Conservation (phyloP, 2,329 filamentous ascomycete species). For the Penicillium glabrum region DNA sequence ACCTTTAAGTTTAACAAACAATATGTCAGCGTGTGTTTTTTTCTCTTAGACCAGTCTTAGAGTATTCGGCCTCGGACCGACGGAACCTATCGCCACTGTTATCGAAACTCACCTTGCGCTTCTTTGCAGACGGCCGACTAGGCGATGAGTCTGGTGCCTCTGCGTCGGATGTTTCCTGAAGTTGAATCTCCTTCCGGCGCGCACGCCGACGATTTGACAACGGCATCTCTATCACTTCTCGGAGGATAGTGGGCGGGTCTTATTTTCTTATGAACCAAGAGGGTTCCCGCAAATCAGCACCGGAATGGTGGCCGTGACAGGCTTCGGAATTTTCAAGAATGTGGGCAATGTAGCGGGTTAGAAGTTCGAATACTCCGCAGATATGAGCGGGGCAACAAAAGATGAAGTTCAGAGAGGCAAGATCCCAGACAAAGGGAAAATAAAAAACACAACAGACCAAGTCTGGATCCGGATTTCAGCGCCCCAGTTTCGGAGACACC, state of each 20-base stretch:
- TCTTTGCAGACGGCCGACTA: slow-evolving; percentile 47
- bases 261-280: background rate
- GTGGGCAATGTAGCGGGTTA: slow-evolving; percentile 1
- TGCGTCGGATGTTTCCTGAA: slow-evolving; percentile 46
- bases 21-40: slow-evolving; percentile 8
- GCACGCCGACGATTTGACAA: slow-evolving; percentile 45
- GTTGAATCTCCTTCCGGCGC: slow-evolving; percentile 46
- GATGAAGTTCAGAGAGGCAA: background rate
- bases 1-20: slow-evolving; percentile 23
- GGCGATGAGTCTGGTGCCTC: slow-evolving; percentile 50
- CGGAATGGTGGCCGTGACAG: background rate
- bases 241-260: background rate
- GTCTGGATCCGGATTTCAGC: slow-evolving; percentile 25
- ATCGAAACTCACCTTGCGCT: slow-evolving; percentile 45
- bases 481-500: slow-evolving; percentile 23
- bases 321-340: slow-evolving; percentile 6
- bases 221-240: slow-evolving; percentile 33
- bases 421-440: slow-evolving; percentile 17
- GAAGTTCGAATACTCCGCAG: slow-evolving; percentile 8
- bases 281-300: background rate
- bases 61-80: slow-evolving; percentile 9
- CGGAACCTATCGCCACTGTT: background rate
- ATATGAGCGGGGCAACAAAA: slow-evolving; percentile 10
- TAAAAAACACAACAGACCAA: slow-evolving; percentile 22
- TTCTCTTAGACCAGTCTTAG: slow-evolving; percentile 1